Evolutionary conservation across 495 filamentous ascomycete species (phyloP).

Genomic region (Annulohypoxylon maeteangense): DNA sequence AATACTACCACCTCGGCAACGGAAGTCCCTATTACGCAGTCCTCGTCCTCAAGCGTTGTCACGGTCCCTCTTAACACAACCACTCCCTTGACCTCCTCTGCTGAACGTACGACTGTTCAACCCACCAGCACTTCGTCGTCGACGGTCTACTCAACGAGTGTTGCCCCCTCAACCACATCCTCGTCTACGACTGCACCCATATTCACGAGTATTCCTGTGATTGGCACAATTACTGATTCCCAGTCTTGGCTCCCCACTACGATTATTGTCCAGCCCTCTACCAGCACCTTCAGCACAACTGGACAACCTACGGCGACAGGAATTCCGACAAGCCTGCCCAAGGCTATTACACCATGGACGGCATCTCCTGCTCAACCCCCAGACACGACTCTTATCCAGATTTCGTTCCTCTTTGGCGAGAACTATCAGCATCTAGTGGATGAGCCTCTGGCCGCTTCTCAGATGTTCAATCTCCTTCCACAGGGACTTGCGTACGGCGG

Average conservation of each 20-base stretch:
- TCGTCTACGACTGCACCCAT: conserved; percentile 34
- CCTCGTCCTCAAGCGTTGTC: conserved; percentile 31
- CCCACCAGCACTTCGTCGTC: conserved; percentile 13
- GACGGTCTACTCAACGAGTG: conserved; percentile 18
- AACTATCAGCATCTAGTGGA: conserved; percentile 85
- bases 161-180: conserved; percentile 4
- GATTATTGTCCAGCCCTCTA: conserved; percentile 54
- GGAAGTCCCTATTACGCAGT: conserved; percentile 20
- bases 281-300: conserved; percentile 43
- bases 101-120: conserved; percentile 16
- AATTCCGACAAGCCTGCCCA: conserved; percentile 73
- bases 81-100: conserved; percentile 25
- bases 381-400: conserved; percentile 75
- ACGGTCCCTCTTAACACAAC: conserved; percentile 42
- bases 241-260: conserved; percentile 57
- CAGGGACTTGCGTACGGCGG: conserved; percentile 76
- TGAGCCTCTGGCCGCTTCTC: conserved; percentile 74
- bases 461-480: conserved; percentile 88
- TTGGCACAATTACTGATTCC: conserved; percentile 54
- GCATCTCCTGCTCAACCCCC: conserved; percentile 58
- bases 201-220: conserved; percentile 52
- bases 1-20: conserved; percentile 39
- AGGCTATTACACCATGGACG: conserved; percentile 73
- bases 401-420: conserved; percentile 82
- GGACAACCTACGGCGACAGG: conserved; percentile 50